Percentiles rank a stretch among this genome's conserved stretches.
Conservation (phyloP, 306 rosid genomes). For the Acacia crassicarpa region DNA sequence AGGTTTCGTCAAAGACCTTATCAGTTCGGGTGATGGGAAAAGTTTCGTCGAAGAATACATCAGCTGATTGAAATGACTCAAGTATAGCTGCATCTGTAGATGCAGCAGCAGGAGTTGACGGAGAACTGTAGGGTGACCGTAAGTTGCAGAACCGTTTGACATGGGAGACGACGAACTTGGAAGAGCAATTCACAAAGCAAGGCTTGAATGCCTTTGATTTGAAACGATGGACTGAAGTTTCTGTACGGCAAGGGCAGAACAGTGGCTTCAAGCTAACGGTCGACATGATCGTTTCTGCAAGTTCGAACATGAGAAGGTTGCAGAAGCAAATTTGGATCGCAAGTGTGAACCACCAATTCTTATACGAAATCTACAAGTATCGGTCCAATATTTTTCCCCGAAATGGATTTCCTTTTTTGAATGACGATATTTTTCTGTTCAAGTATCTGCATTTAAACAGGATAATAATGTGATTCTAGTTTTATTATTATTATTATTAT, state of each 20-base stretch:
- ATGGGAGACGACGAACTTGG: conserved; percentile 27
- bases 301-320: neutral
- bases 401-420: neutral
- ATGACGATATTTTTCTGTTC: neutral
- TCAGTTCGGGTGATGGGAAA: conserved; percentile 55
- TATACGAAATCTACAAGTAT: neutral
- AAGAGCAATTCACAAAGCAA: conserved; percentile 33
- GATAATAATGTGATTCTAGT: neutral
- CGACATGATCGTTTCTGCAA: conserved; percentile 56
- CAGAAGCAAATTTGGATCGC: neutral
- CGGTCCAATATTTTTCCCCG: neutral
- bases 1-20: conserved; percentile 52
- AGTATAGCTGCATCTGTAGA: conserved; percentile 43
- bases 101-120: conserved; percentile 39
- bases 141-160: conserved; percentile 45
- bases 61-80: conserved; percentile 46
- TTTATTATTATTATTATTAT: too few species aligned
- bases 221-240: conserved; percentile 8
- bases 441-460: neutral
- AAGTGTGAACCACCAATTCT: neutral
- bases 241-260: conserved; percentile 32
- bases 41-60: conserved; percentile 44
- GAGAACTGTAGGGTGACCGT: conserved; percentile 32
- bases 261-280: conserved; percentile 54
- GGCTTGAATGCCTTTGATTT: conserved; percentile 37